A percentile compares a stretch with the other conserved stretches of the same genome.
Evolutionary conservation across 768 basidiomycete species (phyloP).

Genomic region (Boletus rex-veris): DNA sequence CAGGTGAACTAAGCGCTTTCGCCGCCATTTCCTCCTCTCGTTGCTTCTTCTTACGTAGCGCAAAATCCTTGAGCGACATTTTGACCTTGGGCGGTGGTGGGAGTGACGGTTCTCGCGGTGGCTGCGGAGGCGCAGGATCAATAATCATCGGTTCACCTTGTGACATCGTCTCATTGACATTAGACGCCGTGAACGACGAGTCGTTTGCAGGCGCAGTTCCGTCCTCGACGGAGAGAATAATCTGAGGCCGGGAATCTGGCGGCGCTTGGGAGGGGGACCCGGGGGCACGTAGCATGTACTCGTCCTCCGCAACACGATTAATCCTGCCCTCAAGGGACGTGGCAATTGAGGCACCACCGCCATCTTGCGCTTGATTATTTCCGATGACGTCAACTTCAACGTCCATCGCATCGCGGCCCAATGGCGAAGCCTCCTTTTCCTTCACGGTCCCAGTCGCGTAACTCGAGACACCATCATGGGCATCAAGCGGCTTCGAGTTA

Average conservation of each 20-base stretch:
- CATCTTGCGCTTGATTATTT: background rate
- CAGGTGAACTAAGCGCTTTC: constrained; percentile 26
- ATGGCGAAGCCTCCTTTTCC: background rate
- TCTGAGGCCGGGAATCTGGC: background rate
- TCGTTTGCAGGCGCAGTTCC: background rate
- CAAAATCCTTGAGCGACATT: constrained; percentile 57
- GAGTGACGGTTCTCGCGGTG: constrained; percentile 23
- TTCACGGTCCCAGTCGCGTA: background rate
- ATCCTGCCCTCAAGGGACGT: background rate
- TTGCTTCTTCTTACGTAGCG: constrained; percentile 50
- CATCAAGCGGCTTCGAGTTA: background rate
- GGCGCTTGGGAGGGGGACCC: constrained; percentile 4
- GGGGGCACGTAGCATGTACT: background rate
- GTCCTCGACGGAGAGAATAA: background rate
- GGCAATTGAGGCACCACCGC: background rate
- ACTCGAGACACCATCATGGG: background rate
- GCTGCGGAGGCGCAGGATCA: constrained; percentile 6
- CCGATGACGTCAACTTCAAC: constrained; percentile 14
- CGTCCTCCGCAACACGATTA: background rate
- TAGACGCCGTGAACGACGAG: background rate
- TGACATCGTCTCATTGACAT: background rate
- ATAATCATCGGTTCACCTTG: constrained; percentile 9
- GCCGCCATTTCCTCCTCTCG: constrained; percentile 43
- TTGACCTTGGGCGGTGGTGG: constrained; percentile 49
- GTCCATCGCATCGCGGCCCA: constrained; percentile 21